Base-by-base conservation (phyloP, 1,139 yeast species). In the Spathaspora sp. region DNA sequence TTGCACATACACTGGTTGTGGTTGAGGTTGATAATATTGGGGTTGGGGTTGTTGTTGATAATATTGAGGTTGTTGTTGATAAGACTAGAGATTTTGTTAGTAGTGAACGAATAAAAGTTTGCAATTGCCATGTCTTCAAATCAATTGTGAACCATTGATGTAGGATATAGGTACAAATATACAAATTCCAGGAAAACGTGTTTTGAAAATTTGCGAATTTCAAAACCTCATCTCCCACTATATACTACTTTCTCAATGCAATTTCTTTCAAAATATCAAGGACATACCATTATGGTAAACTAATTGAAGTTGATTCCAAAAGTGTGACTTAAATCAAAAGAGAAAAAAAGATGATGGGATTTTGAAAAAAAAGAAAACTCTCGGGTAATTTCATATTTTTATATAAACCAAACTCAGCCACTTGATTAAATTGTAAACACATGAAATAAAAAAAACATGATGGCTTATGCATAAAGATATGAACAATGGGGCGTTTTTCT, bases 1-100 rank as follows among this genome's bases (percentile, higher is more conserved):
- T 59, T 70, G 75, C 16, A 67, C 72, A 47, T 70, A 69, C 66
- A 68, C 62, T 37, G 75, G 76, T 51, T 70, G 76, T 47, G 61
- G 76, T 56, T 68, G 76, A 56, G 67, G 74, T 53, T 66, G 62
- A 47, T 62, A 57, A 52, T 60, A 60, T 26, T 65, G 65, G 39
- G 55, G 65, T 48, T 53, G 70, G 42, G 68, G 69, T 41, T 65
- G 68, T 52, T 63, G 67, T 54, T 65, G 70, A 48, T 65, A 64
- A 50, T 66, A 66, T 38, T 65, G 71, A 39, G 72, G 70, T 39
- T 70, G 70, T 63, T 67, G 72, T 49, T 67, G 70, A 43, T 65
- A 63, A 53, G 51, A 48, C 54, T 51, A 41, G 34, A 7, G 11
- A 25, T 20, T 16, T 16, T 42, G 44, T 42, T 42, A 42, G 44